These are phyloP conservation scores for Suillus fuscotomentosus DNA, from an alignment of 768 basidiomycete genomes.

Conservation along the genomic window DNA sequence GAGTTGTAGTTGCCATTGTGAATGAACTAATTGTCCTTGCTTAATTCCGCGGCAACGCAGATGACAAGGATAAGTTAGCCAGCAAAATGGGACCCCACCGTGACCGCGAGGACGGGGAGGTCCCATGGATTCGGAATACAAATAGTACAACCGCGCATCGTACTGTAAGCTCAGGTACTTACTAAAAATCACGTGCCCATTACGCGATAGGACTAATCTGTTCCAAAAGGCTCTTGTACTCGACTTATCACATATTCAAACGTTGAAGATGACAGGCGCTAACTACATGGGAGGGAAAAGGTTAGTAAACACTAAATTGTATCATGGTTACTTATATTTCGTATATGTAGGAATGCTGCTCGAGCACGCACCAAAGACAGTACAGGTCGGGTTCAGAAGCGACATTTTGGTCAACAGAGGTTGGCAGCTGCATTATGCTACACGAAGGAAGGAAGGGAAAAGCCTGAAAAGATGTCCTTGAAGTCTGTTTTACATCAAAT, in stretches of 20 bases:
- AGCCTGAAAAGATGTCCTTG: constrained; percentile 3
- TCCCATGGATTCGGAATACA: too few species aligned
- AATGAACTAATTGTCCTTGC: too few species aligned
- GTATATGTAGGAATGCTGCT: constrained; percentile 48
- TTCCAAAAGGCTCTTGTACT: neutral
- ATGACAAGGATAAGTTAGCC: too few species aligned
- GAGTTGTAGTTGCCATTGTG: too few species aligned
- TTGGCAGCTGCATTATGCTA: constrained; percentile 44
- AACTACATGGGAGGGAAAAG: constrained; percentile 79
- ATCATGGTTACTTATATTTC: neutral
- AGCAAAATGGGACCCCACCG: too few species aligned
- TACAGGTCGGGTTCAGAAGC: constrained; percentile 52
- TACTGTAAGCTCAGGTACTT: too few species aligned
- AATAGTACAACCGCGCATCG: too few species aligned
- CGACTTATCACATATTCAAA: neutral
- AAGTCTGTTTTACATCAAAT: constrained; percentile 21
- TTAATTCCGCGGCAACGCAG: too few species aligned
- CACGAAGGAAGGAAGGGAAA: constrained; percentile 11
- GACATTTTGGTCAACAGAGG: constrained; percentile 59
- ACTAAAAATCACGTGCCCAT: neutral
- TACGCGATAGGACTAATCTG: neutral
- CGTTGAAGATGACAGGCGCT: constrained; percentile 52
- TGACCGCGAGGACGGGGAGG: too few species aligned
- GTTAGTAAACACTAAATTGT: constrained; percentile 29
- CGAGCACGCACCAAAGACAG: constrained; percentile 58